Percentiles rank a stretch among this genome's conserved stretches.
These are phyloP conservation scores for Venturiaceae sp. DNA, from an alignment of 2,329 filamentous ascomycete species.

Conservation along the genomic window DNA sequence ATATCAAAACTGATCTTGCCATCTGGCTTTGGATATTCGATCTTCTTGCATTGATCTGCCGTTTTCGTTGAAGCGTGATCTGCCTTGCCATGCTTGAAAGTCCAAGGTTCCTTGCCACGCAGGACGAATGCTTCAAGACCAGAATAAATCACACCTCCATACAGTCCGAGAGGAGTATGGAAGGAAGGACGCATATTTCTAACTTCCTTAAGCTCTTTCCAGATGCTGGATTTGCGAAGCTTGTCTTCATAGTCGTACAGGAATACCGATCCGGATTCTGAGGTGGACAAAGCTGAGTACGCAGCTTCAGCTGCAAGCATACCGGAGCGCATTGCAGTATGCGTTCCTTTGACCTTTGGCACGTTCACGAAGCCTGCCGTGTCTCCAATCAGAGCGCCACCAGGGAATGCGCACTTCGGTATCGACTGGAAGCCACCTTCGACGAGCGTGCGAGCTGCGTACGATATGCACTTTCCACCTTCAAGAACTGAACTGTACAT, in stretches of 20 bases:
- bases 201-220: constrained; percentile 89
- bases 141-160: constrained; percentile 86
- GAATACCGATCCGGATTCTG: constrained; percentile 65
- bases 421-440: constrained; percentile 98
- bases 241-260: constrained; percentile 89
- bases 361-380: constrained; percentile 95
- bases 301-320: constrained; percentile 93
- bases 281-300: constrained; percentile 59
- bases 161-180: constrained; percentile 75
- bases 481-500: constrained; percentile 79
- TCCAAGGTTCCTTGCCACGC: constrained; percentile 84
- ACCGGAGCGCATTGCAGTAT: constrained; percentile 94
- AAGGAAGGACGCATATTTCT: constrained; percentile 97
- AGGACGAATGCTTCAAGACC: constrained; percentile 84
- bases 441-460: constrained; percentile 81
- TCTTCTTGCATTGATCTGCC: constrained; percentile 73
- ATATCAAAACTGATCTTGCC: constrained; percentile 94
- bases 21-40: constrained; percentile 95
- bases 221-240: constrained; percentile 77
- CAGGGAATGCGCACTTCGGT: constrained; percentile 92
- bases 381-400: constrained; percentile 90
- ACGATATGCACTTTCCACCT: constrained; percentile 94
- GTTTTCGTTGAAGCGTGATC: constrained; percentile 73
- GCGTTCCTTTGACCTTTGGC: constrained; percentile 96
- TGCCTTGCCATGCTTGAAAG: constrained; percentile 69